Base-by-base conservation (phyloP, 345 rosid species). In the Eucalyptus pumila region DNA sequence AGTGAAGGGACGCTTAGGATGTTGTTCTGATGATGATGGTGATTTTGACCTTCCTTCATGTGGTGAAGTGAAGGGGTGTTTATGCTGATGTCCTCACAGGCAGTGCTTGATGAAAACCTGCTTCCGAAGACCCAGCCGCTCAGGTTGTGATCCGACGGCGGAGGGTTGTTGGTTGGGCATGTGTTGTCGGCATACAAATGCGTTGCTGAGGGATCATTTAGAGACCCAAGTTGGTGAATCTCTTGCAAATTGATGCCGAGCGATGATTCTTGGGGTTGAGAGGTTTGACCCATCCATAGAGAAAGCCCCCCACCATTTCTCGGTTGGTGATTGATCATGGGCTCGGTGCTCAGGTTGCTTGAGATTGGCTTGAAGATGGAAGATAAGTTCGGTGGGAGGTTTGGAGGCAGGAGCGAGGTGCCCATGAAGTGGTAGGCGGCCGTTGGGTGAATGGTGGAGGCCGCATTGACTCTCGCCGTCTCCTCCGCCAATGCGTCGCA, bases 401-500 rank as follows among this genome's bases (percentile, higher is more conserved):
- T 30, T n/a, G 87, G 86, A 9, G 91, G 92, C 50, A 89, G 93
- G 6, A 91, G 56, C 14, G 91, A 92, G 58, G 94, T 90, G 65
- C 94, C 97, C 91, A 94, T 91, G 42, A 95, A 93, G 87, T 94
- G 96, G 89, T 95, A 94, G 87, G 90, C 89, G 48, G 89, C 54
- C 49, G 89, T 88, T 27, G 51, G 85, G 47, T 91, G 91, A 83
- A 94, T 89, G 89, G 80, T 92, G 9, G 99, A 91, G 86, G 94
- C 94, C 89, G 98, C 99, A 88, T 93, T 97, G 88, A 98, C 93
- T 89, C 99, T 94, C 4, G 98, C 98, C 10, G 99, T 94, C 93
- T 98, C 99, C 92, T 97, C 98, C 6, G 99, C 99, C 87, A 98
- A 95, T 24, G 99, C 99, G 58, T 97, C 99, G 80, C 99, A 98